Percentiles rank a stretch among this genome's conserved stretches.
These are phyloP conservation scores for Coffea eugenioides DNA, from an alignment of 257 asterid genomes.

Conservation along the genomic window DNA sequence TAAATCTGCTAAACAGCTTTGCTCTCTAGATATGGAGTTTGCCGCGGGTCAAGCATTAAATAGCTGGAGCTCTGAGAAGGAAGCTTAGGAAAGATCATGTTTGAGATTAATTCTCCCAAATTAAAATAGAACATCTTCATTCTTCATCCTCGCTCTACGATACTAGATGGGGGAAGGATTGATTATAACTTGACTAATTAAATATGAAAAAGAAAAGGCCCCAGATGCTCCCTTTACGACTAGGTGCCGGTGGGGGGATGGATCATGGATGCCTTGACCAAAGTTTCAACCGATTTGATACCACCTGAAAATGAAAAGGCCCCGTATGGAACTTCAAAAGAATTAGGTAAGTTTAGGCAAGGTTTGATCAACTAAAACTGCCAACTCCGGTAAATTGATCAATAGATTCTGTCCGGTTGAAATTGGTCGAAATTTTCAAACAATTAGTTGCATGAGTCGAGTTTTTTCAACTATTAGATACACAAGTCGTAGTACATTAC, in stretches of 20 bases:
- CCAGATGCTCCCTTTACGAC: neutral
- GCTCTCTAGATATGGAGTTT: too few relatives aligned
- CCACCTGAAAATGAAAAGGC: neutral
- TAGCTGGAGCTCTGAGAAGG: neutral
- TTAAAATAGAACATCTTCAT: neutral
- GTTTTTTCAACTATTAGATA: neutral
- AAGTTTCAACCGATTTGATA: neutral
- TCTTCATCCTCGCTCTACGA: neutral
- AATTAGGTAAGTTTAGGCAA: neutral
- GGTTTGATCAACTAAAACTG: neutral
- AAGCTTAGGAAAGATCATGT: neutral
- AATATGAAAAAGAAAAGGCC: too few relatives aligned
- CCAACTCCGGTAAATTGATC: neutral
- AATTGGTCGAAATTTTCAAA: neutral
- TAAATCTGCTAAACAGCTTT: too few relatives aligned
- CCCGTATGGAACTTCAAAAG: neutral
- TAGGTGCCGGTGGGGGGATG: too few relatives aligned
- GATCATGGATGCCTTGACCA: neutral
- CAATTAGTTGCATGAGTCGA: too few relatives aligned
- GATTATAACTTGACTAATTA: too few relatives aligned
- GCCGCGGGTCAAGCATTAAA: too few relatives aligned
- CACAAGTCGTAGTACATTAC: neutral
- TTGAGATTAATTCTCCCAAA: neutral
- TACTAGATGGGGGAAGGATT: neutral
- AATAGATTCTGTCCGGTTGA: neutral